Conservation (phyloP, 1,284 basidiomycete genomes). For the Fomitopsis betulina region DNA sequence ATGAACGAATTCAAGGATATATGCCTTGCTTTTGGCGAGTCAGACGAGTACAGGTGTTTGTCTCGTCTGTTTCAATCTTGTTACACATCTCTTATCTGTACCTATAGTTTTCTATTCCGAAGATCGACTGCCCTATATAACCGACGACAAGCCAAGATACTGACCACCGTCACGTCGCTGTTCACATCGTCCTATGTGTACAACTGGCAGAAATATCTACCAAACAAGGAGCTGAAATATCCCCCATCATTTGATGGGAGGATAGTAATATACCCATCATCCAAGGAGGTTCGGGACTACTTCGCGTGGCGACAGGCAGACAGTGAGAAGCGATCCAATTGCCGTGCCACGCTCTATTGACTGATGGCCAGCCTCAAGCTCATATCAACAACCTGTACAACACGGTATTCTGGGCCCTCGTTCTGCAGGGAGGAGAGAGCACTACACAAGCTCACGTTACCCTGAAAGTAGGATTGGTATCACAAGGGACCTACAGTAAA, state of each 20-base stretch:
- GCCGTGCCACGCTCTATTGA: slow-evolving; percentile 2
- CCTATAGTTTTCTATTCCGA: slow-evolving; percentile 78
- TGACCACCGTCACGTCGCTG: slow-evolving; percentile 83
- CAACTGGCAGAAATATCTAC: slow-evolving; percentile 81
- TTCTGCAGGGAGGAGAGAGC: slow-evolving; percentile 73
- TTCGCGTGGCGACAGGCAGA: slow-evolving; percentile 96
- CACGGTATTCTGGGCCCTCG: slow-evolving; percentile 92
- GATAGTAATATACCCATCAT: slow-evolving; percentile 80
- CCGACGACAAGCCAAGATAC: slow-evolving; percentile 84
- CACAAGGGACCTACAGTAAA: background rate
- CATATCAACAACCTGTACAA: slow-evolving; percentile 99
- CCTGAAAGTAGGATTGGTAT: slow-evolving; percentile 50
- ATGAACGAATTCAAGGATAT: slow-evolving; percentile 84
- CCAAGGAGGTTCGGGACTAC: slow-evolving; percentile 81
- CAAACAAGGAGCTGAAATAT: slow-evolving; percentile 63
- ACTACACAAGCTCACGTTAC: slow-evolving; percentile 81
- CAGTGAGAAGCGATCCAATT: slow-evolving; percentile 52
- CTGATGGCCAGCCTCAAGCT: slow-evolving; percentile 44
- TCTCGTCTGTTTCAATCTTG: background rate
- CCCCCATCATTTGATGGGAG: slow-evolving; percentile 93
- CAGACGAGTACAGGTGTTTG: slow-evolving; percentile 92
- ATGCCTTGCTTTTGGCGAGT: slow-evolving; percentile 89
- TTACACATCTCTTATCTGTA: background rate
- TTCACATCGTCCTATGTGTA: slow-evolving; percentile 94
- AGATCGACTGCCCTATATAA: slow-evolving; percentile 78